Conservation (phyloP, 2,329 filamentous ascomycete species). For the Mycosphaerella arachidis region DNA sequence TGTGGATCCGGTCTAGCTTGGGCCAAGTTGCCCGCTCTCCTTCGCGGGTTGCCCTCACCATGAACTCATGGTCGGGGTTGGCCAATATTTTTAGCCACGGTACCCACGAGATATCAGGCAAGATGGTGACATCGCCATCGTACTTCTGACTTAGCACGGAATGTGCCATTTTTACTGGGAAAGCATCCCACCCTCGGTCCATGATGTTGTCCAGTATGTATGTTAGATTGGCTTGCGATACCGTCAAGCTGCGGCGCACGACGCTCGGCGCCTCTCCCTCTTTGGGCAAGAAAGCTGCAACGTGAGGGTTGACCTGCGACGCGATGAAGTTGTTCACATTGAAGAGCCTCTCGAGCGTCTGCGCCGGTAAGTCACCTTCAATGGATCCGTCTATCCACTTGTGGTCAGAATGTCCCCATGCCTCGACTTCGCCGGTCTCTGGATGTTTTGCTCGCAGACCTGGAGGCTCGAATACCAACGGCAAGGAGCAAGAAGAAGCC, state of each 20-base stretch:
- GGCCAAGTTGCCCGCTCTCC: slow-evolving; percentile 91
- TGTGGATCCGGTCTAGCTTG: slow-evolving; percentile 76
- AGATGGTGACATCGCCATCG: slow-evolving; percentile 89
- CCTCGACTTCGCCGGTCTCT: slow-evolving; percentile 63
- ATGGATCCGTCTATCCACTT: slow-evolving; percentile 93
- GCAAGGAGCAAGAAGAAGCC: slow-evolving; percentile 91
- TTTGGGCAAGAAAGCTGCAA: slow-evolving; percentile 76
- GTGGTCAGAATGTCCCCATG: slow-evolving; percentile 82
- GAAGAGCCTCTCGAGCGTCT: slow-evolving; percentile 85
- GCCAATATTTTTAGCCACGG: slow-evolving; percentile 73
- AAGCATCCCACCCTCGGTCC: slow-evolving; percentile 16
- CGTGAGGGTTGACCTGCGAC: slow-evolving; percentile 92
- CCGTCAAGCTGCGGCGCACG: slow-evolving; percentile 15
- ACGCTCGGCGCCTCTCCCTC: slow-evolving; percentile 55
- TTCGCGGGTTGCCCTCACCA: slow-evolving; percentile 69
- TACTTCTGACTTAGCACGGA: slow-evolving; percentile 88
- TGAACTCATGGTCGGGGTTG: slow-evolving; percentile 83
- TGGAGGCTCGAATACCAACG: slow-evolving; percentile 75
- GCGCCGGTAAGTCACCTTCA: slow-evolving; percentile 90
- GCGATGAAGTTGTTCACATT: slow-evolving; percentile 98
- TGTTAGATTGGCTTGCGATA: slow-evolving; percentile 12
- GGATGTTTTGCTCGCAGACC: slow-evolving; percentile 81
- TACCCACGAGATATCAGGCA: slow-evolving; percentile 70
- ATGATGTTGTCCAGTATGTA: slow-evolving; percentile 16
- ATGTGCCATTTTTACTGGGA: slow-evolving; percentile 45